Evolutionary conservation across 2,329 filamentous ascomycete genomes (phyloP).

Genomic region (Cladosporium sp.): DNA sequence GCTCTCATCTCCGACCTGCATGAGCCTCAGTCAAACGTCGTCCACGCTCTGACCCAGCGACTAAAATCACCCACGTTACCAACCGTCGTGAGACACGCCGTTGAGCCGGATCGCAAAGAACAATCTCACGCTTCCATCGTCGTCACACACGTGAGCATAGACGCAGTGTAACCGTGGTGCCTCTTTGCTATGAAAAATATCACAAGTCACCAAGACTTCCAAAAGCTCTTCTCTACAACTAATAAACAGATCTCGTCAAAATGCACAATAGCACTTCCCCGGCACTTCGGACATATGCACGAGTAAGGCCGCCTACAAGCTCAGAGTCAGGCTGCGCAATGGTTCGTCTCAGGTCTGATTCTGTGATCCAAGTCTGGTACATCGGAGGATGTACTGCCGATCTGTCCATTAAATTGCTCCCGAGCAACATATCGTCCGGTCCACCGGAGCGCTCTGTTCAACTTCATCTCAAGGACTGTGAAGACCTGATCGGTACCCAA

Average conservation of each 20-base stretch:
- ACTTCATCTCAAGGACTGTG: not conserved
- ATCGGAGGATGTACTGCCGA: not conserved
- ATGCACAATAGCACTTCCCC: not conserved
- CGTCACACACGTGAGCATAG: not conserved
- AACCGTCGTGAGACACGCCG: slow-evolving; percentile 1
- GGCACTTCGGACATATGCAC: not conserved
- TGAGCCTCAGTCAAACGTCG: not conserved
- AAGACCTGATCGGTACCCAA: slow-evolving; percentile 1
- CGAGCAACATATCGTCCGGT: not conserved
- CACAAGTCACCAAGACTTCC: not conserved
- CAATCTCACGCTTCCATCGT: slow-evolving; percentile 8
- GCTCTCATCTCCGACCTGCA: not conserved
- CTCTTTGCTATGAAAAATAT: not conserved
- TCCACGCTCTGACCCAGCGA: not conserved
- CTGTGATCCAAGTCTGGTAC: not conserved
- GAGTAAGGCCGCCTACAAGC: not conserved
- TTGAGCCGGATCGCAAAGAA: not conserved
- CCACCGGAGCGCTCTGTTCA: not conserved
- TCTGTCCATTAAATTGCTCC: not conserved
- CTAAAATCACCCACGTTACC: not conserved
- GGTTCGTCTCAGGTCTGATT: not conserved
- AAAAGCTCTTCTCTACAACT: not conserved
- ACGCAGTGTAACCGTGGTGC: not conserved
- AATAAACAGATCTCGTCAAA: not conserved
- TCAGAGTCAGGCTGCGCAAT: not conserved